phyloP scores from a whole-genome alignment of 345 rosid genomes.

The Tarenaya hassleriana region DNA sequence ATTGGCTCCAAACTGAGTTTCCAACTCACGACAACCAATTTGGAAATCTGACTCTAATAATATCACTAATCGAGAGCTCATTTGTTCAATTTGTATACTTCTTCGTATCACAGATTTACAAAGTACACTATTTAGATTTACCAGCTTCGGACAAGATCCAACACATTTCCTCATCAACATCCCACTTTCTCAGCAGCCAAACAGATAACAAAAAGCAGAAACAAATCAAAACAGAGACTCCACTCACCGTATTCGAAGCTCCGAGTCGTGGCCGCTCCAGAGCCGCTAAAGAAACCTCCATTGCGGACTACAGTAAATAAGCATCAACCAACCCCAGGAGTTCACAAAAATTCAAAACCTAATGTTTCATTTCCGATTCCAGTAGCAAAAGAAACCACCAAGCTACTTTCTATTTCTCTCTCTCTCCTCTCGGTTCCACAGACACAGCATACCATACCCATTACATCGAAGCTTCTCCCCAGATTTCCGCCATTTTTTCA shows the following conservation, averaged over 20 bases:
- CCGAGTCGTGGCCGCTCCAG: constrained; percentile 65
- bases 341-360: not conserved
- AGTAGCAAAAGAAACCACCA: not conserved
- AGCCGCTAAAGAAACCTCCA: constrained; percentile 76
- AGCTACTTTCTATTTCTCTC: not conserved
- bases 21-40: not conserved
- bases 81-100: not conserved
- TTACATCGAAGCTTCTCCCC: constrained; percentile 14
- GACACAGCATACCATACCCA: constrained; percentile 11
- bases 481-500: not conserved
- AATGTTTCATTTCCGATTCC: not conserved
- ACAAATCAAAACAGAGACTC: constrained; percentile 1
- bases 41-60: not conserved
- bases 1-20: too few relatives aligned
- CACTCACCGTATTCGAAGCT: constrained; percentile 57
- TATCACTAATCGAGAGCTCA: not conserved
- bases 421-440: constrained; percentile 1
- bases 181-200: constrained; percentile 16
- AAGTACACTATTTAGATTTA: not conserved
- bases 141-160: not conserved
- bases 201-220: constrained; percentile 9
- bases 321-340: not conserved
- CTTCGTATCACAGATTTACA: not conserved
- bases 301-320: constrained; percentile 25
- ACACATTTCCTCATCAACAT: not conserved